These are phyloP conservation scores for Choanephora cucurbitarum DNA, from an alignment of 371 early-diverging fungal species.

Conservation along the genomic window DNA sequence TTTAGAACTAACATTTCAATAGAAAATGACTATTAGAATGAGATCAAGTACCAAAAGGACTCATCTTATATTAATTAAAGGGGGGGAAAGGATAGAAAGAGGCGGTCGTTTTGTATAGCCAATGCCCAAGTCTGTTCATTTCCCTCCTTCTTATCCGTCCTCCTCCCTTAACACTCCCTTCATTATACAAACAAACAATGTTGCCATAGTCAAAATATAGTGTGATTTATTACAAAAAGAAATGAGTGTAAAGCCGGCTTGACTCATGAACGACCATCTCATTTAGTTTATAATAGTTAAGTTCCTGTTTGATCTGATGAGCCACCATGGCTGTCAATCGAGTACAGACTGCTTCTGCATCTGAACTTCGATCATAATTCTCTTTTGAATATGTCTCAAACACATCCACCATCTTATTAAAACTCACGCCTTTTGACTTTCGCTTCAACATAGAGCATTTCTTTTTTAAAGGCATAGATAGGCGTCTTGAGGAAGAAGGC, in stretches of 20 bases:
- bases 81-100: no score
- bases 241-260: slow-evolving; percentile 68
- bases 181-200: no score
- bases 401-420: slow-evolving; percentile 32
- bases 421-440: slow-evolving; percentile 21
- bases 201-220: no score
- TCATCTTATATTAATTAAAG: no score
- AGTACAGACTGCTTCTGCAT: slow-evolving; percentile 56
- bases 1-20: no score
- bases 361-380: slow-evolving; percentile 71
- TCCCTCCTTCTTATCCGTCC: no score
- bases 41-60: no score
- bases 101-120: no score
- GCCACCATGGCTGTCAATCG: slow-evolving; percentile 62
- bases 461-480: not conserved
- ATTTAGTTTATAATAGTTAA: slow-evolving; percentile 70
- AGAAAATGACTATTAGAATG: no score
- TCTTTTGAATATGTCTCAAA: slow-evolving; percentile 65
- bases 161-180: no score
- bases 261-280: slow-evolving; percentile 77
- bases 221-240: slow-evolving; percentile 50
- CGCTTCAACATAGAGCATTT: slow-evolving; percentile 1
- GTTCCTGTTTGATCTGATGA: slow-evolving; percentile 67
- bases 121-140: no score
- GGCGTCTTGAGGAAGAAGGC: not conserved